A percentile compares a stretch with the other conserved stretches of the same genome.
These are phyloP conservation scores for Fusarium dimerum DNA, from an alignment of 2,329 filamentous ascomycete species.

Conservation along the genomic window DNA sequence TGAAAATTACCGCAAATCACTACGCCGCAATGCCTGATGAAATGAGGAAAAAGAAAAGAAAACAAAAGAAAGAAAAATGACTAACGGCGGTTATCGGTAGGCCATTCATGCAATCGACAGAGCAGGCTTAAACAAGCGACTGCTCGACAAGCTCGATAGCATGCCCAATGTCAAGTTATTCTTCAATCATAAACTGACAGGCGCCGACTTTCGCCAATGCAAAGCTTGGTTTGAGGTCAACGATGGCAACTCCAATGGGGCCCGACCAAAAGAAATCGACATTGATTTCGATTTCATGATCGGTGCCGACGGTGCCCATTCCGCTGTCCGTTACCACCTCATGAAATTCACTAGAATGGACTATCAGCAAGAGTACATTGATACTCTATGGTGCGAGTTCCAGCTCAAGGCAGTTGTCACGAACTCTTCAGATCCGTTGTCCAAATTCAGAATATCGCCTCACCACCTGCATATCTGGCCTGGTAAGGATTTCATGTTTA, in stretches of 20 bases:
- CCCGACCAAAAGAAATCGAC: slow-evolving; percentile 71
- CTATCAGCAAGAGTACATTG: slow-evolving; percentile 93
- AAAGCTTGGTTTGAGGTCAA: slow-evolving; percentile 84
- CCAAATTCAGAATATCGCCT: slow-evolving; percentile 76
- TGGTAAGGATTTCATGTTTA: slow-evolving; percentile 94
- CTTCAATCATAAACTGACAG: slow-evolving; percentile 92
- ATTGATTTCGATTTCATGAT: slow-evolving; percentile 90
- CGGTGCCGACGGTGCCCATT: slow-evolving; percentile 93
- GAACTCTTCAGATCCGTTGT: slow-evolving; percentile 30
- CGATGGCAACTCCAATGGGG: slow-evolving; percentile 35
- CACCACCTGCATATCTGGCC: slow-evolving; percentile 99
- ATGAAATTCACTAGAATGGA: slow-evolving; percentile 95
- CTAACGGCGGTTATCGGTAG: slow-evolving; percentile 44
- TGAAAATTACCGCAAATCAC: slow-evolving; percentile 18
- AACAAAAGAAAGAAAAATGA: too few relatives aligned
- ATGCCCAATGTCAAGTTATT: slow-evolving; percentile 88
- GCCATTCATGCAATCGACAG: slow-evolving; percentile 85
- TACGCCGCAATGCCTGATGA: not conserved
- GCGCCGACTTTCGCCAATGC: slow-evolving; percentile 77
- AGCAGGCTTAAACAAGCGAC: slow-evolving; percentile 75
- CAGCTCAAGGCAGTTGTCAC: slow-evolving; percentile 62
- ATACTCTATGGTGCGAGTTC: slow-evolving; percentile 97
- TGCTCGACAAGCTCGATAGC: slow-evolving; percentile 80
- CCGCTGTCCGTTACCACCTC: slow-evolving; percentile 83
- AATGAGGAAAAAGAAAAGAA: too few relatives aligned